phyloP scores from a whole-genome alignment of 768 basidiomycete genomes.

The Dacryopinax spathularia region DNA sequence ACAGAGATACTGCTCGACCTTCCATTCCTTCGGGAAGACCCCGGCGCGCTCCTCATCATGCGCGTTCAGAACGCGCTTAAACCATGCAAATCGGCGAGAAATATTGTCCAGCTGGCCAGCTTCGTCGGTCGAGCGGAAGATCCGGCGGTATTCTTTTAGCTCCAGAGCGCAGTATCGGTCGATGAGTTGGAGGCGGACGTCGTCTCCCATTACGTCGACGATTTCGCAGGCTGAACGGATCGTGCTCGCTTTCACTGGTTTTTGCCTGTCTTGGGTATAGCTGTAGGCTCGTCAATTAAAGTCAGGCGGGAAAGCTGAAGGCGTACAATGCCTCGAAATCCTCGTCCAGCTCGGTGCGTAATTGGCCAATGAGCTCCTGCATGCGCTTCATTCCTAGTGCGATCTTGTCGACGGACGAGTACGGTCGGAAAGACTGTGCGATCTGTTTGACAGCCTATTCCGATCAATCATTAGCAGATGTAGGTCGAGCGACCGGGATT shows the following conservation, averaged over 20 bases:
- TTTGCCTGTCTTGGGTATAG: slow-evolving; percentile 59
- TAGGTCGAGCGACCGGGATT: slow-evolving; percentile 6
- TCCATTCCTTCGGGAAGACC: slow-evolving; percentile 79
- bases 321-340: slow-evolving; percentile 89
- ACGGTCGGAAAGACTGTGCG: slow-evolving; percentile 62
- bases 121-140: slow-evolving; percentile 86
- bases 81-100: slow-evolving; percentile 88
- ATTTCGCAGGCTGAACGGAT: slow-evolving; percentile 78
- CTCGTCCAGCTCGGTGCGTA: slow-evolving; percentile 65
- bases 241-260: slow-evolving; percentile 45
- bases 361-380: slow-evolving; percentile 65
- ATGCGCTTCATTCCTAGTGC: slow-evolving; percentile 64
- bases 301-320: background rate
- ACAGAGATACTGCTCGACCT: slow-evolving; percentile 63
- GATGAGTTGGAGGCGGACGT: slow-evolving; percentile 66
- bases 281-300: slow-evolving; percentile 27
- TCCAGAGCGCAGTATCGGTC: slow-evolving; percentile 83
- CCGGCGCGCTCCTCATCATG: slow-evolving; percentile 79
- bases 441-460: slow-evolving; percentile 77
- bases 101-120: slow-evolving; percentile 92
- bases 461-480: background rate
- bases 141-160: slow-evolving; percentile 88
- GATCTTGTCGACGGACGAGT: slow-evolving; percentile 60
- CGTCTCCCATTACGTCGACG: slow-evolving; percentile 73
- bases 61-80: slow-evolving; percentile 63